A percentile compares a stretch with the other conserved stretches of the same genome.
These are phyloP conservation scores for Carallia pectinifolia DNA, from an alignment of 345 rosid species.

Conservation along the genomic window DNA sequence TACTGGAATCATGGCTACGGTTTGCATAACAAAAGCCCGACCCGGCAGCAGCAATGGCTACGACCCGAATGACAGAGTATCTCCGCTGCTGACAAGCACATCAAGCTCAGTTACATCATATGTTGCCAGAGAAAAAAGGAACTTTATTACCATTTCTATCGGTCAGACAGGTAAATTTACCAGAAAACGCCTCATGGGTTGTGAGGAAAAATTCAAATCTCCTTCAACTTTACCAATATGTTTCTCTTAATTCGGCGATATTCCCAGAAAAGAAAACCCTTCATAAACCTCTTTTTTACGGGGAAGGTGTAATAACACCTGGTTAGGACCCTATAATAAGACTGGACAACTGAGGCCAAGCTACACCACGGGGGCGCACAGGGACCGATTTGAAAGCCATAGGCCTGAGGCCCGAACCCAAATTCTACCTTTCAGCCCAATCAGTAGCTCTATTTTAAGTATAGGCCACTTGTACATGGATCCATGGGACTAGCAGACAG, in stretches of 20 bases:
- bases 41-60: conserved; percentile 43
- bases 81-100: background rate
- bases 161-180: conserved; percentile 5
- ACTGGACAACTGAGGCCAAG: no score
- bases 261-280: conserved; percentile 1
- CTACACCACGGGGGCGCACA: no score
- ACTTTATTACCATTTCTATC: no score
- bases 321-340: no score
- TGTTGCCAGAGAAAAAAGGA: background rate
- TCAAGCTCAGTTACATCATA: background rate
- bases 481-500: no score
- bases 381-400: background rate
- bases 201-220: no score
- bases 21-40: conserved; percentile 39
- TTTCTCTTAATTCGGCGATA: no score
- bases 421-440: no score
- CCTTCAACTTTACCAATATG: no score
- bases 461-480: no score
- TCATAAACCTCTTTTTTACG: background rate
- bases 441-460: no score
- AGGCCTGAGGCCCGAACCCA: background rate
- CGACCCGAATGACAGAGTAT: conserved; percentile 35
- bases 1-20: conserved; percentile 36
- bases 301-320: no score
- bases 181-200: conserved; percentile 36